Evolutionary conservation across 75 land plant genomes (phyloP).

Genomic region (Ceratopteris richardii): DNA sequence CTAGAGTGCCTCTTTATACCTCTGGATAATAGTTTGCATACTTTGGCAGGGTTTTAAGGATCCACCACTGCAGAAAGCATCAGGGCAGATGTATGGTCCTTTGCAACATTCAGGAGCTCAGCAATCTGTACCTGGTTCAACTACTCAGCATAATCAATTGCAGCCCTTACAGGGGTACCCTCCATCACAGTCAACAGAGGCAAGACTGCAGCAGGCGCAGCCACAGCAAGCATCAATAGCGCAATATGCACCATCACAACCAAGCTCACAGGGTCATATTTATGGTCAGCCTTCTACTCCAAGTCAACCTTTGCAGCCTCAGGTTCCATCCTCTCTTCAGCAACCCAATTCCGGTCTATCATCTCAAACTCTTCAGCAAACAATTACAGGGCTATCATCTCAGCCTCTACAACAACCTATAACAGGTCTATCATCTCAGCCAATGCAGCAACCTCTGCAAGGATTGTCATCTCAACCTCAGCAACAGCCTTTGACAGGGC

Average conservation of each 20-base stretch:
- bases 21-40: no score
- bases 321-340: slow-evolving; percentile 4
- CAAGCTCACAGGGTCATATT: slow-evolving; percentile 18
- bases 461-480: slow-evolving; percentile 40
- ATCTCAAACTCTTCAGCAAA: no score
- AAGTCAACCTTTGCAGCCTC: slow-evolving; percentile 29
- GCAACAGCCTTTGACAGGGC: no score
- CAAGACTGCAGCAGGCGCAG: slow-evolving; percentile 22
- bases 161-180: slow-evolving; percentile 21
- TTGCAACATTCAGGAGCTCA: slow-evolving; percentile 14
- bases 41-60: no score
- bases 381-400: no score
- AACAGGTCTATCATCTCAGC: no score
- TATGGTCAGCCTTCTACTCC: slow-evolving; percentile 26
- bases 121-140: slow-evolving; percentile 35
- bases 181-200: slow-evolving; percentile 22
- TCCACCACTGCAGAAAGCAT: no score
- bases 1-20: no score
- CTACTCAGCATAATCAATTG: slow-evolving; percentile 25
- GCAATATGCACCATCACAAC: slow-evolving; percentile 31
- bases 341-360: no score
- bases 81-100: no score
- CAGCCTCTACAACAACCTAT: no score
- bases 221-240: slow-evolving; percentile 29
- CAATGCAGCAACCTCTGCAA: slow-evolving; percentile 30